phyloP scores from a whole-genome alignment of 805 yeast species.

The Candida vaughaniae region DNA sequence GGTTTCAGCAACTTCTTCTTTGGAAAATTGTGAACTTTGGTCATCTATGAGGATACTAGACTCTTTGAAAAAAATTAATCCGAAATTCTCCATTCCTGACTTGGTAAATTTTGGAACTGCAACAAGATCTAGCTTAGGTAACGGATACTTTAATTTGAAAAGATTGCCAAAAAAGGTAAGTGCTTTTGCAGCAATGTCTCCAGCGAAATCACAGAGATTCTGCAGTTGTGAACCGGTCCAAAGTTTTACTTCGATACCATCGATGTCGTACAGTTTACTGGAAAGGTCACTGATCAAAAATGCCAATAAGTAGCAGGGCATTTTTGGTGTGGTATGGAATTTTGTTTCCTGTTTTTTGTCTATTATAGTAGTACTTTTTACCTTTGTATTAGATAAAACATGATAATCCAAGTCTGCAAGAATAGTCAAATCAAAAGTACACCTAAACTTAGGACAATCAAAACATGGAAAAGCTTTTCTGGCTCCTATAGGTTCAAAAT shows the following conservation, averaged over 20 bases:
- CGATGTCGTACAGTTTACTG: slow-evolving; percentile 62
- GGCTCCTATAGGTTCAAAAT: slow-evolving; percentile 86
- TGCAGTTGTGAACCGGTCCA: slow-evolving; percentile 78
- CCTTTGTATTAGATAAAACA: slow-evolving; percentile 69
- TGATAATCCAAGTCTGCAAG: slow-evolving; percentile 56
- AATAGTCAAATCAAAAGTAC: slow-evolving; percentile 65
- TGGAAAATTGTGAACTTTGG: slow-evolving; percentile 39
- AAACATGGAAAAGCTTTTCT: slow-evolving; percentile 84
- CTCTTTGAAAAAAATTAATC: slow-evolving; percentile 68
- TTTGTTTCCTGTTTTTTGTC: too few species aligned
- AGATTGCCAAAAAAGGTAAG: slow-evolving; percentile 68
- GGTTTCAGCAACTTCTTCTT: slow-evolving; percentile 74
- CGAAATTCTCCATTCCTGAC: slow-evolving; percentile 92
- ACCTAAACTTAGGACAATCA: slow-evolving; percentile 71
- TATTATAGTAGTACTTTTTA: slow-evolving; percentile 48
- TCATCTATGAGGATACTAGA: slow-evolving; percentile 43
- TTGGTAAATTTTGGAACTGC: slow-evolving; percentile 82
- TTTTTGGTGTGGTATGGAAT: slow-evolving; percentile 73
- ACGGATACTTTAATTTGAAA: slow-evolving; percentile 71
- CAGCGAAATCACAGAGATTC: slow-evolving; percentile 67
- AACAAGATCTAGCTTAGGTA: slow-evolving; percentile 78
- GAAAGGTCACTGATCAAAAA: slow-evolving; percentile 78
- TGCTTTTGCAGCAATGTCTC: slow-evolving; percentile 71
- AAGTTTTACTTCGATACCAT: slow-evolving; percentile 72
- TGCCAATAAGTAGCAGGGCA: slow-evolving; percentile 81